These are phyloP conservation scores for Entomortierella beljakovae DNA, from an alignment of 192 early-diverging fungal genomes.

Conservation along the genomic window DNA sequence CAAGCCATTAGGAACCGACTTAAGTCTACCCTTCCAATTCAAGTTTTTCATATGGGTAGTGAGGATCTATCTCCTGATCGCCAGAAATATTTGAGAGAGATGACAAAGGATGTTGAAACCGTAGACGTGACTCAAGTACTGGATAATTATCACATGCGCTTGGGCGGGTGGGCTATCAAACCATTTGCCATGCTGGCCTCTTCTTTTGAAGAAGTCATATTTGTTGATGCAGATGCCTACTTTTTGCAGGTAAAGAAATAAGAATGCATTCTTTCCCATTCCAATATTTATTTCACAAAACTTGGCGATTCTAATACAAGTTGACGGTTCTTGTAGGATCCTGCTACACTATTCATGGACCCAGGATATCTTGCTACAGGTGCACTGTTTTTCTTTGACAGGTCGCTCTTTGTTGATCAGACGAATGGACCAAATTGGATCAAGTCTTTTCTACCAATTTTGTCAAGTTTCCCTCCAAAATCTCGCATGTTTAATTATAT, in stretches of 20 bases:
- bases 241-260: constrained; percentile 60
- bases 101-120: constrained; percentile 50
- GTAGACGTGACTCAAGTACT: constrained; percentile 54
- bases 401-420: constrained; percentile 62
- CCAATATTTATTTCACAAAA: too few relatives aligned
- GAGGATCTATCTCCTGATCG: constrained; percentile 52
- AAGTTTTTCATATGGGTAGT: constrained; percentile 68
- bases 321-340: constrained; percentile 40
- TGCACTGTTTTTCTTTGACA: constrained; percentile 72
- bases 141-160: constrained; percentile 52
- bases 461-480: constrained; percentile 46
- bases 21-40: constrained; percentile 66
- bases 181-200: constrained; percentile 74
- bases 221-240: constrained; percentile 79
- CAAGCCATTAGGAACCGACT: constrained; percentile 49
- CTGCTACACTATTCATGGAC: constrained; percentile 64
- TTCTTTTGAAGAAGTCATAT: constrained; percentile 69
- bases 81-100: constrained; percentile 38
- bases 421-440: constrained; percentile 58
- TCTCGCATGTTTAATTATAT: constrained; percentile 54
- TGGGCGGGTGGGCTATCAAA: constrained; percentile 78
- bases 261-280: not conserved
- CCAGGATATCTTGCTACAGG: constrained; percentile 59
- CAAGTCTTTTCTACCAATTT: constrained; percentile 60
- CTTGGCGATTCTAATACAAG: not conserved